Base-by-base conservation (phyloP, 2,329 filamentous ascomycete species). In the Magnaporthiopsis incrustans region DNA sequence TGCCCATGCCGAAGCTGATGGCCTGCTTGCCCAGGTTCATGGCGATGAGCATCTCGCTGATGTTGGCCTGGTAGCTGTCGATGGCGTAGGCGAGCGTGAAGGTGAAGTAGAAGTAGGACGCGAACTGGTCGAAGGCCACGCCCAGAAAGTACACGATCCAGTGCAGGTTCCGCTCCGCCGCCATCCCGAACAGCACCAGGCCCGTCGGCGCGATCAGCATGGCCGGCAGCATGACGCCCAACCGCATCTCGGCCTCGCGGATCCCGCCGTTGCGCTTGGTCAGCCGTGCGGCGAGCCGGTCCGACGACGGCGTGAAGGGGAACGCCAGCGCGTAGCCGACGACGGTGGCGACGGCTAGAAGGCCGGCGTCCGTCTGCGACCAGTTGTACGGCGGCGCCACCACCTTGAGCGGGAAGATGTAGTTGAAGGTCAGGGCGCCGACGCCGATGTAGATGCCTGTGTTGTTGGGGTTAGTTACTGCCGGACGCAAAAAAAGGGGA, bases 41-140 rank as follows among this genome's bases (percentile, higher is more conserved):
- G 3, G 81, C 81, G 66, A 84, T 86, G 14, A 87, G 77, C 84
- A 86, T 86, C 73, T 87, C 84, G 30, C 79, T 81, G n/a, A 83
- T 82, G 67, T 86, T 84, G 44, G 79, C 76, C 26, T 80, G 81
- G 71, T 87, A 85, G 63, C 78, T 81, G 69, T 87, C 84, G 53
- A 87, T 81, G 1, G 84, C 83, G 68, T 87, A 87, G 2, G 84
- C 84, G 11, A 88, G 76, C 14, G 83, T 82, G 68, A 86, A 84
- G 18, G 79, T 81, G 70, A 84, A 84, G 71, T 78, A 85, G 68
- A 84, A 84, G 71, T 82, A 85, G 4, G 76, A 76, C 26, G 76
- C 75, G 72, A 78, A 83, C 64, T 81, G 78, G 14, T 75, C 74
- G 74, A 84, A 75, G n/a, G 72, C 77, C 4, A 81, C 78, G 8